These are phyloP conservation scores for Coniochaeta sp. DNA, from an alignment of 2,329 filamentous ascomycete genomes.

Conservation along the genomic window DNA sequence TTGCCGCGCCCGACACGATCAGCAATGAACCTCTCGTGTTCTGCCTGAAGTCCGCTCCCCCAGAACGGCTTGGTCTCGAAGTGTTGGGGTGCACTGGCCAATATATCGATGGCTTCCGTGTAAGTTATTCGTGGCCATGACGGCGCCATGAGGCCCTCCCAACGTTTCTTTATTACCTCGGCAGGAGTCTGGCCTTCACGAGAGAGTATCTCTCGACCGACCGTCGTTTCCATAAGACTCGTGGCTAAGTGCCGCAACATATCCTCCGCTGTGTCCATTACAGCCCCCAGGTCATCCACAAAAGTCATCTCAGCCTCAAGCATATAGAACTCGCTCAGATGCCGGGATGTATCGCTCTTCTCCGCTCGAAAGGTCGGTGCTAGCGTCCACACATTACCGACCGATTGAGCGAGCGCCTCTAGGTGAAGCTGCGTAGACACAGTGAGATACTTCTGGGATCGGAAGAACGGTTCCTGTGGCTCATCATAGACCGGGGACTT, in stretches of 20 bases:
- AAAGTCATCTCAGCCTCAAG: slow-evolving; percentile 87
- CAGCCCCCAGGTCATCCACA: slow-evolving; percentile 55
- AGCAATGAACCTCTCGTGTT: slow-evolving; percentile 88
- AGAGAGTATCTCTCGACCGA: slow-evolving; percentile 34
- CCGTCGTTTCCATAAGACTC: slow-evolving; percentile 30
- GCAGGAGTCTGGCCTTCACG: slow-evolving; percentile 31
- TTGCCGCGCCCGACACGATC: slow-evolving; percentile 38
- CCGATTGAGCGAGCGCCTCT: slow-evolving; percentile 80
- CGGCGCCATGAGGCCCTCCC: slow-evolving; percentile 55
- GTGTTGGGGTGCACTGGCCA: slow-evolving; percentile 49
- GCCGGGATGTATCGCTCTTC: slow-evolving; percentile 83
- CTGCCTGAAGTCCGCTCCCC: slow-evolving; percentile 71
- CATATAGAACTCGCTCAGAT: slow-evolving; percentile 99
- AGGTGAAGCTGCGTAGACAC: slow-evolving; percentile 93
- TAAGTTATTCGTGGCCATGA: slow-evolving; percentile 81
- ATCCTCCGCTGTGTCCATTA: slow-evolving; percentile 76
- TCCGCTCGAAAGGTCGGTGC: slow-evolving; percentile 93
- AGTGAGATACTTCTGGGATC: slow-evolving; percentile 83
- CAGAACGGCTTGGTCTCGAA: slow-evolving; percentile 67
- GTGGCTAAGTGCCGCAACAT: slow-evolving; percentile 54
- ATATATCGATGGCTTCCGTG: slow-evolving; percentile 61
- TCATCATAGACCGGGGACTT: slow-evolving; percentile 18
- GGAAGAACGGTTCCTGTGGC: slow-evolving; percentile 61
- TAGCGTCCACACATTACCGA: slow-evolving; percentile 88
- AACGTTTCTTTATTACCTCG: slow-evolving; percentile 56